Evolutionary conservation across 345 rosid species (phyloP).

Genomic region (Carallia brachiata): DNA sequence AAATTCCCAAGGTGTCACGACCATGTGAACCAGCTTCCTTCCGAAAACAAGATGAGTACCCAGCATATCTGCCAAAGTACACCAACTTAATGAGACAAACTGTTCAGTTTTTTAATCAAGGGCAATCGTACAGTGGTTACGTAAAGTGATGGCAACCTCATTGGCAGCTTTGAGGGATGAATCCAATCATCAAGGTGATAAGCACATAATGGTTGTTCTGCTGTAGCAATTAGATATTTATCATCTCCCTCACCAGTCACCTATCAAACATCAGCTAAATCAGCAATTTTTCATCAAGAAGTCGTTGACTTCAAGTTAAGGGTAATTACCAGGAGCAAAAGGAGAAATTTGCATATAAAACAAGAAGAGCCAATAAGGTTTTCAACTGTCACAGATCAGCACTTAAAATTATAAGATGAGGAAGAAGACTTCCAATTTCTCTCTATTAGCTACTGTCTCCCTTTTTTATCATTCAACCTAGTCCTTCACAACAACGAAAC

Average conservation of each 20-base stretch:
- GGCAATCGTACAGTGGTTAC: neutral
- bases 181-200: constrained; percentile 94
- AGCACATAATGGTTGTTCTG: constrained; percentile 94
- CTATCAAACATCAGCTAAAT: constrained; percentile 29
- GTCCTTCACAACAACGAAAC: too few species aligned
- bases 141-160: constrained; percentile 40
- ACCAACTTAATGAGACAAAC: constrained; percentile 5
- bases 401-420: too few species aligned
- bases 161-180: constrained; percentile 76
- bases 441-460: too few species aligned
- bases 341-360: too few species aligned
- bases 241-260: constrained; percentile 97
- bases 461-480: too few species aligned
- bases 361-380: too few species aligned
- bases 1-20: constrained; percentile 90
- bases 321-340: too few species aligned
- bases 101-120: neutral
- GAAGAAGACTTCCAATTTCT: too few species aligned
- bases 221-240: constrained; percentile 92
- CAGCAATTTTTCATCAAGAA: neutral
- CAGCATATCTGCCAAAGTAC: constrained; percentile 68
- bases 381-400: too few species aligned
- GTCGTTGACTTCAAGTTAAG: too few species aligned
- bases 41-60: constrained; percentile 89
- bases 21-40: constrained; percentile 99